phyloP scores from a whole-genome alignment of 2,329 filamentous ascomycete species.

The Fusarium sp. region DNA sequence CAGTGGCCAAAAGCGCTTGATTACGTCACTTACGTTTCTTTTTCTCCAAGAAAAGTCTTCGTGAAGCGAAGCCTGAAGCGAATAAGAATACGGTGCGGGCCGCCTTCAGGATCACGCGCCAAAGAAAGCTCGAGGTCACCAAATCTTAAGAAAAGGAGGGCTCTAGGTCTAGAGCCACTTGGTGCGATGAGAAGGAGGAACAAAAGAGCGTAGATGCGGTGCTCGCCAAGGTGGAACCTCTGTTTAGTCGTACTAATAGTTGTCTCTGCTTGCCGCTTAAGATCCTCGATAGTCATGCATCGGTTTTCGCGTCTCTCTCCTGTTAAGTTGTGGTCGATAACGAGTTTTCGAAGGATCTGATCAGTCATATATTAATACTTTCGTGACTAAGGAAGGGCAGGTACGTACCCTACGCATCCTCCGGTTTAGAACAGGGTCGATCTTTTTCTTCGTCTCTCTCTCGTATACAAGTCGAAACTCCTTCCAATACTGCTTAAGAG shows the following conservation, averaged over 20 bases:
- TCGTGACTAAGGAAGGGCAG: not conserved
- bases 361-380: not conserved
- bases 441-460: not conserved
- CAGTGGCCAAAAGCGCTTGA: not conserved
- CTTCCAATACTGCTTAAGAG: not conserved
- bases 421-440: not conserved
- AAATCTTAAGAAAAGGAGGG: not conserved
- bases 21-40: not conserved
- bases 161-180: constrained; percentile 23
- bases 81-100: not conserved
- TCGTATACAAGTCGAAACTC: not conserved
- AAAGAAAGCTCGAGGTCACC: not conserved
- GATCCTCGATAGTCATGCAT: constrained; percentile 3
- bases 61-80: not conserved
- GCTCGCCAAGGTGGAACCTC: constrained; percentile 1
- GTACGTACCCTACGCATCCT: not conserved
- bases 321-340: not conserved
- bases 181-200: constrained; percentile 42
- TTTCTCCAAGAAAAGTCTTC: not conserved
- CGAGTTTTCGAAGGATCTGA: not conserved
- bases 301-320: not conserved
- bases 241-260: not conserved
- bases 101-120: not conserved
- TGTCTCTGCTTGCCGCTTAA: not conserved
- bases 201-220: constrained; percentile 12